Base-by-base conservation (phyloP, 2,329 filamentous ascomycete species). In the Epichloe amarillans region DNA sequence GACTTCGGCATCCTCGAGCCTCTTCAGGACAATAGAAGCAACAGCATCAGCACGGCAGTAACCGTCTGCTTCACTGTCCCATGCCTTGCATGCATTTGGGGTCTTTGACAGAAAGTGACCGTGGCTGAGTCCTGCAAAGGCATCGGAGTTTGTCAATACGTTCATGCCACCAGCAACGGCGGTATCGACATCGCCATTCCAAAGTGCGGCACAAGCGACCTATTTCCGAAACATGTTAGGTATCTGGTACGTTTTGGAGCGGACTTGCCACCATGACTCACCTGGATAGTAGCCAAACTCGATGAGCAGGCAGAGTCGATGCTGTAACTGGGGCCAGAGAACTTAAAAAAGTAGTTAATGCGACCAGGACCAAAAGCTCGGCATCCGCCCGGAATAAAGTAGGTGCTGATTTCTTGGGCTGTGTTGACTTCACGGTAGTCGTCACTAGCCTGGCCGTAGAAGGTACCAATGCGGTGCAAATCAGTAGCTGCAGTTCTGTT, bases 351-450 rank as follows among this genome's bases (percentile, higher is more conserved):
- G 66, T 88, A 88, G 17, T 49, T 88, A 62, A 80, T 10, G 73
- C 69, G 48, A 72, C 66, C 3, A 83, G 79, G 44, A 95, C 86
- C 0, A 84, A 88, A 1, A 78, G 72, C 84, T 81, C 84, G 2
- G 82, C 83, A 61, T 95, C 89, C 51, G 88, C 89, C 44, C 3
- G 44, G 44, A 5, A 46, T 46, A 14, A 36, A 46, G 19, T 46
- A 46, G 11, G 38, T 86, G 88, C 64, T 94, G 88, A 0, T 89
- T 95, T 35, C 89, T 89, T 1, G 88, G 95, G 4, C 89, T 89
- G 64, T 95, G 89, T 46, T 46, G 80, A 94, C 88, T 66, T 95
- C 89, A 3, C 44, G 44, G 37, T 46, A 46, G 11, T 46, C 44
- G 19, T 46, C 44, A 23, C 21, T 23, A 23, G 21, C 21, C 21